These are phyloP conservation scores for Urochloa ruziziensis DNA, from an alignment of 176 grass and related monocot genomes.

Conservation along the genomic window DNA sequence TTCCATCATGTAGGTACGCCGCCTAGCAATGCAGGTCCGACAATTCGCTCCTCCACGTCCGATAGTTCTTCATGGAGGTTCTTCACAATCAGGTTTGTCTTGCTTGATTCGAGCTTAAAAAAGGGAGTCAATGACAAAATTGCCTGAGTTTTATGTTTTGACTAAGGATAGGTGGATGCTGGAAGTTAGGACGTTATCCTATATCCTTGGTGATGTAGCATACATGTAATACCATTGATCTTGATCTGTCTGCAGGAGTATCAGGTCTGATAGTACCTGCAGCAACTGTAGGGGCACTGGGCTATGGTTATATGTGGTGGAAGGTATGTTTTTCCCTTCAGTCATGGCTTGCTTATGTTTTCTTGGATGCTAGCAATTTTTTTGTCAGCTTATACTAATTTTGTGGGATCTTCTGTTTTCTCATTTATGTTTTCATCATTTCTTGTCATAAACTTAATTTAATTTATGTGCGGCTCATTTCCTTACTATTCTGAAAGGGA, in stretches of 20 bases:
- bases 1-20: conserved; percentile 50
- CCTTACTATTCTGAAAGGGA: not conserved
- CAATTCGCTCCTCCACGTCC: conserved; percentile 49
- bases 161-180: not conserved
- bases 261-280: conserved; percentile 82
- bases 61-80: conserved; percentile 64
- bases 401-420: not conserved
- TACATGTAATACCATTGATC: not conserved
- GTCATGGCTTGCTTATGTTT: conserved; percentile 31
- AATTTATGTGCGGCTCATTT: not conserved
- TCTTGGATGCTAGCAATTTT: conserved; percentile 9
- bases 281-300: conserved; percentile 82
- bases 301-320: conserved; percentile 99
- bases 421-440: conserved; percentile 4
- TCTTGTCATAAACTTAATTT: not conserved
- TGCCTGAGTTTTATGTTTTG: not conserved
- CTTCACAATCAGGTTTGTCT: conserved; percentile 72
- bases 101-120: not conserved
- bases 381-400: not conserved
- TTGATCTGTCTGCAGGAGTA: conserved; percentile 49
- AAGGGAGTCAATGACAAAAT: not conserved
- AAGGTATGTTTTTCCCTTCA: conserved; percentile 57
- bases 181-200: not conserved
- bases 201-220: conserved; percentile 19
- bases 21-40: conserved; percentile 68